Evolutionary conservation across 192 early-diverging fungal genomes (phyloP).

Genomic region (Chytriomyces sp.): DNA sequence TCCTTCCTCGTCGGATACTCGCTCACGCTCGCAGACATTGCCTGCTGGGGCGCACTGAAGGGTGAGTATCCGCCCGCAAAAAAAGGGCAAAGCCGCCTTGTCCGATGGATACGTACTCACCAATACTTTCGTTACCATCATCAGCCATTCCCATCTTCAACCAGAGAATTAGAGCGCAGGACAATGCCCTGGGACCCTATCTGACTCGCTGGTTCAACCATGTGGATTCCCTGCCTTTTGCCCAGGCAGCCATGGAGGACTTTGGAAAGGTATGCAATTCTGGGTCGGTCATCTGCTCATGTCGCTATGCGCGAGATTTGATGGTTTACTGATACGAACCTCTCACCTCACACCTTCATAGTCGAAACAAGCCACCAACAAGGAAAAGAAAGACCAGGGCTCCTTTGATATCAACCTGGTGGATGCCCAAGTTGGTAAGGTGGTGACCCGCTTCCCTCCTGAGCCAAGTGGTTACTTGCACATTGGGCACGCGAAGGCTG

Average conservation of each 20-base stretch:
- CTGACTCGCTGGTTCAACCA: conserved; percentile 82
- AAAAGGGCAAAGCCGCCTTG: too few relatives aligned
- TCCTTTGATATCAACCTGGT: conserved; percentile 91
- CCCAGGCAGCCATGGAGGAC: conserved; percentile 46
- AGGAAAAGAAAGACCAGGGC: conserved; percentile 74
- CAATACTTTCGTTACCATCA: too few relatives aligned
- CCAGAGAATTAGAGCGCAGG: conserved; percentile 71
- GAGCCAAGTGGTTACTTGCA: conserved; percentile 98
- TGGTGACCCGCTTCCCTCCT: conserved; percentile 97
- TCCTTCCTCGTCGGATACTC: conserved; percentile 81
- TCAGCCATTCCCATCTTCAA: conserved; percentile 76
- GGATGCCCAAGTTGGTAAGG: conserved; percentile 79
- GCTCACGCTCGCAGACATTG: conserved; percentile 77
- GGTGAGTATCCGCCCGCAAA: conserved; percentile 45
- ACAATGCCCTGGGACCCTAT: conserved; percentile 67
- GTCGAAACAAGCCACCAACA: conserved; percentile 10
- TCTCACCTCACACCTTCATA: too few relatives aligned
- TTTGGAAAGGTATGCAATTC: conserved; percentile 51
- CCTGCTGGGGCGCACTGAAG: conserved; percentile 85
- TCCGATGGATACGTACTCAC: too few relatives aligned
- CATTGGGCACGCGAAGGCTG: conserved; percentile 99
- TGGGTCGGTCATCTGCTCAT: conserved; percentile 46
- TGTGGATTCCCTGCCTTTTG: conserved; percentile 63
- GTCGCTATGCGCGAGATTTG: background rate
- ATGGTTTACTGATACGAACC: background rate